These are phyloP conservation scores for Pythium brachiatum DNA, from an alignment of 352 stramenopile genomes.

Conservation along the genomic window DNA sequence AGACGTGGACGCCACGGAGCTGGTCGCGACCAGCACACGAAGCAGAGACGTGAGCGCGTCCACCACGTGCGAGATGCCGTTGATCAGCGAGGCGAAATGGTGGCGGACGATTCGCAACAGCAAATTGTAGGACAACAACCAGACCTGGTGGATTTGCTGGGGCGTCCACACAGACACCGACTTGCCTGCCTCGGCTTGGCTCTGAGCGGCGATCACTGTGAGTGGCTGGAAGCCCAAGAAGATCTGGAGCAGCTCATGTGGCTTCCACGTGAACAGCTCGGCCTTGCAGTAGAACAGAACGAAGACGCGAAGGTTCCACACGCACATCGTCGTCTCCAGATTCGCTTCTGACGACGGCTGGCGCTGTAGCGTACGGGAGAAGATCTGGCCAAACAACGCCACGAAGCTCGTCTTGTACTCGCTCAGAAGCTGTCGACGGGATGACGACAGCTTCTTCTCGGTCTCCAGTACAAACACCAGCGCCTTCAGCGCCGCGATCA, in stretches of 20 bases:
- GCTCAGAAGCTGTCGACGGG: constrained; percentile 47
- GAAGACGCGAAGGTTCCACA: constrained; percentile 63
- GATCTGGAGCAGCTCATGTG: constrained; percentile 62
- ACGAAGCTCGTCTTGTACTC: constrained; percentile 55
- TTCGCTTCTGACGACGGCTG: background rate
- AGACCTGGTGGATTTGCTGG: constrained; percentile 63
- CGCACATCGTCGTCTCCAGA: constrained; percentile 14
- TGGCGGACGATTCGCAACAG: constrained; percentile 76
- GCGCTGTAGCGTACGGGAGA: constrained; percentile 29
- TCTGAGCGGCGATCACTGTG: constrained; percentile 29
- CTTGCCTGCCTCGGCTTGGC: constrained; percentile 9
- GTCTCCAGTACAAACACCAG: constrained; percentile 53
- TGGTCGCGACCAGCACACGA: constrained; percentile 44
- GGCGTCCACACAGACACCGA: constrained; percentile 18
- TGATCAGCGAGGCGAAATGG: constrained; percentile 68
- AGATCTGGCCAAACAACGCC: constrained; percentile 37
- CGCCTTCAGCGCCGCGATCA: constrained; percentile 51
- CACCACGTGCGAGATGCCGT: constrained; percentile 63
- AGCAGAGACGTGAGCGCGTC: constrained; percentile 66
- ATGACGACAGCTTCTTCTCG: constrained; percentile 56
- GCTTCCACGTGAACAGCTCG: constrained; percentile 80
- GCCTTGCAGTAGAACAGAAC: constrained; percentile 72
- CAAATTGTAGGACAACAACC: constrained; percentile 75
- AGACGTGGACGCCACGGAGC: constrained; percentile 6
- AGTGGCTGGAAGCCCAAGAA: constrained; percentile 71